Conservation (phyloP, 2,329 filamentous ascomycete species). For the Exophiala bonariae region DNA sequence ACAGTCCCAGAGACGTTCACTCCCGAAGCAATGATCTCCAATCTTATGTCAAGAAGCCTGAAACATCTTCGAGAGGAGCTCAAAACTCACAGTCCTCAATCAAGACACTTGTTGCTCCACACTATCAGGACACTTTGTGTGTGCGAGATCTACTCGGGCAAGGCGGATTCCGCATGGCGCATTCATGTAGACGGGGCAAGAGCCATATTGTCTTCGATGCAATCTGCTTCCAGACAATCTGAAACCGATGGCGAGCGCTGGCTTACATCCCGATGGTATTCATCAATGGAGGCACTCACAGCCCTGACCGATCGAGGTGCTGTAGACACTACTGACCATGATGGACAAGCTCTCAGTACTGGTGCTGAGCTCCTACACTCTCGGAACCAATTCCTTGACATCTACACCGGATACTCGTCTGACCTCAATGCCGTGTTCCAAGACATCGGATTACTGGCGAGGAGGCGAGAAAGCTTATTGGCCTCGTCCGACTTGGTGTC, state of each 20-base stretch:
- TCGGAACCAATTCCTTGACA: constrained; percentile 40
- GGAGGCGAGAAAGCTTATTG: not conserved
- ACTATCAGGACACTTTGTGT: constrained; percentile 45
- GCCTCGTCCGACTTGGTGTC: constrained; percentile 22
- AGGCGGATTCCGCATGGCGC: constrained; percentile 42
- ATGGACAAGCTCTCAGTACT: constrained; percentile 23
- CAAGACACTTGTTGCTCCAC: constrained; percentile 27
- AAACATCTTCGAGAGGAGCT: constrained; percentile 43
- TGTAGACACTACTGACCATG: not conserved
- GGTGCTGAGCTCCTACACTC: constrained; percentile 29
- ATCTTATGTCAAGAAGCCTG: constrained; percentile 41
- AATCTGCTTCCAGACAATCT: constrained; percentile 1
- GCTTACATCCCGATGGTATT: constrained; percentile 41
- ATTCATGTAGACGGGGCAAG: constrained; percentile 44
- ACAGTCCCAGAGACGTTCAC: constrained; percentile 39
- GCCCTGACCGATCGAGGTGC: constrained; percentile 32
- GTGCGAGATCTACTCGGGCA: constrained; percentile 44
- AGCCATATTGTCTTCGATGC: constrained; percentile 34
- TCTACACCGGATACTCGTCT: constrained; percentile 45
- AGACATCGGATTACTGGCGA: constrained; percentile 32
- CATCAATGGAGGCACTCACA: constrained; percentile 43
- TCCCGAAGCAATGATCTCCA: constrained; percentile 37
- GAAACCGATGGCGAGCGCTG: constrained; percentile 22
- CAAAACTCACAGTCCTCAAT: constrained; percentile 29
- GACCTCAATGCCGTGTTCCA: constrained; percentile 40